Percentiles rank a stretch among this genome's conserved stretches.
Evolutionary conservation across 805 yeast genomes (phyloP).

Genomic region (Sporopachydermia lactativora): DNA sequence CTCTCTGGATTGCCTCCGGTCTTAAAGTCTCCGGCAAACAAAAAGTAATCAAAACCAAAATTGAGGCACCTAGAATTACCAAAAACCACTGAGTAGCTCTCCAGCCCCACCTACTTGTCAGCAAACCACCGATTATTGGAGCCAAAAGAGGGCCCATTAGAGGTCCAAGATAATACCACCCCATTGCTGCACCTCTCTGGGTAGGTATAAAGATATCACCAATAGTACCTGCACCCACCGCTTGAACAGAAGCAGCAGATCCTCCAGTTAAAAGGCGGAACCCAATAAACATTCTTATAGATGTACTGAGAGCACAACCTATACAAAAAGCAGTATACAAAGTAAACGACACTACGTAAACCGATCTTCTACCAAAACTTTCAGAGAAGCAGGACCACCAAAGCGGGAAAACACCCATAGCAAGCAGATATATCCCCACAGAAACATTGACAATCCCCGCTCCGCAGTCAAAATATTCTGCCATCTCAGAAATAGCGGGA

Average conservation of each 20-base stretch:
- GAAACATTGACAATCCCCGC: constrained; percentile 56
- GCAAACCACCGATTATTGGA: constrained; percentile 70
- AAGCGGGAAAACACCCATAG: constrained; percentile 68
- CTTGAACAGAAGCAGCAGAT: constrained; percentile 71
- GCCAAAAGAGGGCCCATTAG: constrained; percentile 68
- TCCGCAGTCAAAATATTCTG: constrained; percentile 37
- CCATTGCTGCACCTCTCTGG: constrained; percentile 68
- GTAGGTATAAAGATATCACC: constrained; percentile 55
- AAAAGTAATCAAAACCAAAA: constrained; percentile 33
- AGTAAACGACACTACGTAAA: constrained; percentile 54
- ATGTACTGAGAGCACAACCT: constrained; percentile 56
- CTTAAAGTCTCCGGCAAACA: constrained; percentile 71
- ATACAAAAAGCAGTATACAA: constrained; percentile 52
- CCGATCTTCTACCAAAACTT: constrained; percentile 56
- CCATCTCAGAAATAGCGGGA: constrained; percentile 59
- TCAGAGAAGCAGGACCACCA: constrained; percentile 87
- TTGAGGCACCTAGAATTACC: constrained; percentile 49
- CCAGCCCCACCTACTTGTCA: constrained; percentile 68
- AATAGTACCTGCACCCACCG: constrained; percentile 84
- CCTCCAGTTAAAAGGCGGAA: constrained; percentile 68
- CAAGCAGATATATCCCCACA: constrained; percentile 62
- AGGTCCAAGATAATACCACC: constrained; percentile 68
- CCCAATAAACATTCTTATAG: constrained; percentile 46
- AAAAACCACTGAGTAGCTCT: constrained; percentile 80
- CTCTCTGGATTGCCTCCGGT: constrained; percentile 36